These are phyloP conservation scores for Acanthamoeba royreba DNA, from an alignment of 208 protist genomes.

Conservation along the genomic window DNA sequence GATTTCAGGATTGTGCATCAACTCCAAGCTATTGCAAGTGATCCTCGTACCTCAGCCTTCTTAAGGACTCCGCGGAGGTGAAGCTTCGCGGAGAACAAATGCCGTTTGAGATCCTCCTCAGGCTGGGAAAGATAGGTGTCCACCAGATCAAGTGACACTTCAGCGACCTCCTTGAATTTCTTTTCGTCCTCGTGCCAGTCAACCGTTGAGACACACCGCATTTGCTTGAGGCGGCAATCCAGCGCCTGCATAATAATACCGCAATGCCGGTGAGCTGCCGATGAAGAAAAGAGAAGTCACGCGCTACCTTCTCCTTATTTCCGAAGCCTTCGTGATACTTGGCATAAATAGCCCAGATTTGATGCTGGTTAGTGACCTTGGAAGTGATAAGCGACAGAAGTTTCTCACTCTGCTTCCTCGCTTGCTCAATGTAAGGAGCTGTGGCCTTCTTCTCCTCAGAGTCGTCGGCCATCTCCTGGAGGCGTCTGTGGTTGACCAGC, in stretches of 20 bases:
- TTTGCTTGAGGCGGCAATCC: slow-evolving; percentile 15
- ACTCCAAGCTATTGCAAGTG: too few species aligned
- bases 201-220: neutral
- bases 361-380: slow-evolving; percentile 33
- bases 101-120: neutral
- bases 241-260: neutral
- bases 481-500: neutral
- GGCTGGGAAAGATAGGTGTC: neutral
- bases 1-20: too few species aligned
- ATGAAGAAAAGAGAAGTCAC: too few species aligned
- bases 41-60: neutral
- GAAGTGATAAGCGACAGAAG: neutral
- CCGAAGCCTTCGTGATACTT: slow-evolving; percentile 12
- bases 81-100: neutral
- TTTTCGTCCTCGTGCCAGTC: neutral
- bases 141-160: neutral
- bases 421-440: neutral
- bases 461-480: neutral
- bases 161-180: neutral
- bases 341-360: slow-evolving; percentile 24
- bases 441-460: neutral
- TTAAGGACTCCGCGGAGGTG: neutral
- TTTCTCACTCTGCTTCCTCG: neutral
- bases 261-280: neutral
- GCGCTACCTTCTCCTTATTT: slow-evolving; percentile 15